Evolutionary conservation across 2,329 filamentous ascomycete genomes (phyloP).

Genomic region (Arthrinium phaeospermum): DNA sequence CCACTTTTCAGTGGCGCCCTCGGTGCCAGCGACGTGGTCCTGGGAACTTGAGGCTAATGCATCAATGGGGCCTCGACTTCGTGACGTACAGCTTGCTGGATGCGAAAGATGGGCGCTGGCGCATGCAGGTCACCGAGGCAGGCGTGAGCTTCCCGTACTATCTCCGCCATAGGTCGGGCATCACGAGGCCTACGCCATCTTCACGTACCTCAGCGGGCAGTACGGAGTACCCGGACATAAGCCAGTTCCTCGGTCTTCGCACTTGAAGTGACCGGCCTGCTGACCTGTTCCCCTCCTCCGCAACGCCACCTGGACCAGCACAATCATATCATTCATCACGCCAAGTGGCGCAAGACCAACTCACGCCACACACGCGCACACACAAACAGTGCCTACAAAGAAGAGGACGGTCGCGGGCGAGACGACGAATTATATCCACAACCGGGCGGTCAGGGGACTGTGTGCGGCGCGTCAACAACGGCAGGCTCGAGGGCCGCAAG

Average conservation of each 20-base stretch:
- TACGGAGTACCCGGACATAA: conserved; percentile 35
- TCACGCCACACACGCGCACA: background rate
- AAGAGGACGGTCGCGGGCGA: conserved; percentile 34
- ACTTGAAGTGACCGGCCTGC: conserved; percentile 22
- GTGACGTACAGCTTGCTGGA: conserved; percentile 35
- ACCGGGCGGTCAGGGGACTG: conserved; percentile 28
- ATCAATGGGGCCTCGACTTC: conserved; percentile 30
- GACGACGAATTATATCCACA: conserved; percentile 34
- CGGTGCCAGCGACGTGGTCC: background rate
- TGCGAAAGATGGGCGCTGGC: conserved; percentile 30
- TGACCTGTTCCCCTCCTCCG: background rate
- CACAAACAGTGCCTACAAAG: conserved; percentile 36
- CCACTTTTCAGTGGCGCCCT: background rate
- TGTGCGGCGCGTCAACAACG: conserved; percentile 26
- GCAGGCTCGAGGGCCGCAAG: conserved; percentile 28
- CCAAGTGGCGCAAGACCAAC: background rate
- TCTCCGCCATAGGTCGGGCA: conserved; percentile 34
- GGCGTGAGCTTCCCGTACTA: conserved; percentile 35
- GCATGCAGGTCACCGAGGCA: conserved; percentile 29
- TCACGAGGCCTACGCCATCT: conserved; percentile 35
- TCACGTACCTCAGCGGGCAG: conserved; percentile 33
- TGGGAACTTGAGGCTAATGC: background rate
- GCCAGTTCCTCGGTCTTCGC: conserved; percentile 36
- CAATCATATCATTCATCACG: background rate
- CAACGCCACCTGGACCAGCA: background rate